Evolutionary conservation across 1,284 basidiomycete genomes (phyloP), one percentile per base, ranked within the genome.

Genomic region (Naganishia sp.): DNA sequence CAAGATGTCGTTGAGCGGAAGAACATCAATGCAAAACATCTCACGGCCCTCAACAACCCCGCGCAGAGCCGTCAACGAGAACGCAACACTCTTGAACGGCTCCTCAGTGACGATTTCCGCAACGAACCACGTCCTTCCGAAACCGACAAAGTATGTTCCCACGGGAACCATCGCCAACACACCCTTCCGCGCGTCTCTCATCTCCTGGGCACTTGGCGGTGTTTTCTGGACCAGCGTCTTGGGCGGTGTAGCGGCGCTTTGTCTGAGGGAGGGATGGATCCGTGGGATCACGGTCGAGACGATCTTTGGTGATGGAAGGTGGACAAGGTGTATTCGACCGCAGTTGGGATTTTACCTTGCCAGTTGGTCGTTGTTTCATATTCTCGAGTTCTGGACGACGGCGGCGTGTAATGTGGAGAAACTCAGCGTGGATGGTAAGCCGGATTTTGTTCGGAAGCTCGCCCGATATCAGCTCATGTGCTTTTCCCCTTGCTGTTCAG

Each of bases 371-470:
- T 80, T 83, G 43, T 99, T 99, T 76, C 96, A 99, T 75, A 89
- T 94, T 85, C 87, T 86, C 45, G 96, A 99, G 78, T 99, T 95
- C 76, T 88, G 88, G 60, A 92, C 95, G 7, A 98, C 96, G 4
- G 94, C 94, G 0, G 90, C 90, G 21, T 99, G 92, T 90, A 99
- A 99, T 78, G 81, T 89, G 46, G 88, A 90, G 63, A 95, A 94
- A 77, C 90, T 94, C 73, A 92, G 87, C 68, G 86, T 95, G 3
- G 92, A 96, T 76, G 95, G 94, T 96, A 77, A 83, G 91, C 13
- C 15, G n/a, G 43, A 45, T 45, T 3, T 45, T 6, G 43, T 49
- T 28, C 28, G 5, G 2, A 5, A 28, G 28, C 28, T 28, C 28
- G 28, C 28, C 5, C 28, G 28, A 36, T 16, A 9, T 13, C n/a